Evolutionary conservation across 495 filamentous ascomycete species (phyloP), one percentile per base, ranked within the genome.

Genomic region (Trichoderma reesei): DNA sequence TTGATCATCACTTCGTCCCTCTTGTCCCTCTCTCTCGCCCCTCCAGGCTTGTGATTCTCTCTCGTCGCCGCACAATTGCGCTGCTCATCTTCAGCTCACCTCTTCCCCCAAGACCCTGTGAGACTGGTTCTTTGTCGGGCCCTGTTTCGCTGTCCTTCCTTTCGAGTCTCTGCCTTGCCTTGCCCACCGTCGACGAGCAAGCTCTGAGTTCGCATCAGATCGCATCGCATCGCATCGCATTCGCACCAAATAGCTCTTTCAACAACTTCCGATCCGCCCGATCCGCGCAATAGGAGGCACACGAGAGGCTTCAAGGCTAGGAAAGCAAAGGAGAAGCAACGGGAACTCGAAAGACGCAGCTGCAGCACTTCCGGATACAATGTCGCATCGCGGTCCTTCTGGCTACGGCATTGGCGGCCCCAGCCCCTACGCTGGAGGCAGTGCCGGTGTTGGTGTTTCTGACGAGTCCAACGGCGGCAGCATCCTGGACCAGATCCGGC

Each of bases 351-450:
- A 11, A 9, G 33, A 13, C 7, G 11, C 3, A 33, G 8, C 5
- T 26, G 26, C 26, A 33, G 18, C 10, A 34, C 14, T 11, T 18
- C 34, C 10, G 36, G n/a, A 41, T 38, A 38, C 31, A 56, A 42
- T 60, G 37, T 41, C 37, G 37, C 63, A 65, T 44, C 51, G 36
- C 56, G 94, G 93, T 75, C 96, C 91, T 67, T 92, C 93, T 68
- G 90, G 90, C 75, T 98, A 97, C 78, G 93, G 96, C 75, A 87
- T 98, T 70, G 91, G 89, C 68, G 79, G 80, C 67, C 86, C 87
- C 68, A 86, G 51, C 26, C 83, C 86, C 62, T 94, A 93, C 69
- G 20, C 51, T 56, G 51, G 51, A 3, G 51, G 51, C 51, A 88
- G 88, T 14, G 60, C 13, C 46, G 78, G 76, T 11, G 64, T 71